A percentile compares a stretch with the other conserved stretches of the same genome.
phyloP scores from a whole-genome alignment of 306 rosid genomes.

The Cucurbita pepo region DNA sequence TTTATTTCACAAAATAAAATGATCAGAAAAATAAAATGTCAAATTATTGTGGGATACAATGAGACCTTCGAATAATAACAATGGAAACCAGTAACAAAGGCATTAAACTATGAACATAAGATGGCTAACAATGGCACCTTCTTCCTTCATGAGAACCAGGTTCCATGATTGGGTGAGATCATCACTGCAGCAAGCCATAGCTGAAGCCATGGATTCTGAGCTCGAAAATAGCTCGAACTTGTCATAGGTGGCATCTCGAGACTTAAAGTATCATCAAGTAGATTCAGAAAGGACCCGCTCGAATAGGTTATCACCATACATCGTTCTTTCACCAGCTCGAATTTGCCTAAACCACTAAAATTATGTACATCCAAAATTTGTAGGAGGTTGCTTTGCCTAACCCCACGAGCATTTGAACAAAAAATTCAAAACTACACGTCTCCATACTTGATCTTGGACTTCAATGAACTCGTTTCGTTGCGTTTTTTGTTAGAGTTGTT shows the following conservation, averaged over 20 bases:
- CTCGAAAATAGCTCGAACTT: neutral
- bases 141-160: neutral
- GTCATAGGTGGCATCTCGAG: neutral
- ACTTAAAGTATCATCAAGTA: neutral
- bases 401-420: neutral
- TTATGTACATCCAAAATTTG: neutral
- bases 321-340: neutral
- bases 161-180: too few species aligned
- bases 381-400: neutral
- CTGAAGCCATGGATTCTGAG: neutral
- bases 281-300: neutral
- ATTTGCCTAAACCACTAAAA: neutral
- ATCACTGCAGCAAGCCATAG: neutral
- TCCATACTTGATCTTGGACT: neutral
- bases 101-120: neutral
- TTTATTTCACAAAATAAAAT: neutral
- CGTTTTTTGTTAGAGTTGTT: neutral
- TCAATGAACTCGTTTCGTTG: neutral
- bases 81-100: neutral
- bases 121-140: neutral
- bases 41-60: neutral
- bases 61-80: neutral
- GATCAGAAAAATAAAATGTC: neutral
- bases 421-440: neutral
- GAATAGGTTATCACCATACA: neutral